phyloP scores from a whole-genome alignment of 768 basidiomycete genomes.

The Termitomyces sp. region DNA sequence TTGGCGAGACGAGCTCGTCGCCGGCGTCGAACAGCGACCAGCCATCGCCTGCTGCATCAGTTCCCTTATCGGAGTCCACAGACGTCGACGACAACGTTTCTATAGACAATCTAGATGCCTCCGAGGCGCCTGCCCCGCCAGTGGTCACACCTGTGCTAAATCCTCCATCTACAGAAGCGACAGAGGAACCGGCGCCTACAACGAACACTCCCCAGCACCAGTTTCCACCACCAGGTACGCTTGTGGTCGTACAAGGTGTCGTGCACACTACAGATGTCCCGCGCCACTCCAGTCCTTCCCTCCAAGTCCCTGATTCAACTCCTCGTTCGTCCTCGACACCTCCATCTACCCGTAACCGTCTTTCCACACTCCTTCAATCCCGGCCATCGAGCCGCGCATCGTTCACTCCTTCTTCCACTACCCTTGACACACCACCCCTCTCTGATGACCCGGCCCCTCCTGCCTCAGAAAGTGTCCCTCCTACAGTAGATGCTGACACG shows the following conservation, averaged over 20 bases:
- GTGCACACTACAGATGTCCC: constrained; percentile 72
- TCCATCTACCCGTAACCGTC: constrained; percentile 23
- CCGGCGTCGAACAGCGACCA: background rate
- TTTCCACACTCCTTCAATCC: constrained; percentile 30
- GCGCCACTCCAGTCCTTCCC: constrained; percentile 20
- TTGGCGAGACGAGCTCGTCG: background rate
- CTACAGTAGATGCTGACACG: constrained; percentile 9
- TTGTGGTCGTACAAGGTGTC: constrained; percentile 80
- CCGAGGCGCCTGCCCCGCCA: background rate
- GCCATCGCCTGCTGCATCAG: background rate
- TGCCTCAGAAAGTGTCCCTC: background rate
- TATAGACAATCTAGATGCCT: background rate
- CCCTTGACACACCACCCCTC: constrained; percentile 8
- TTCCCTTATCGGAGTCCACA: background rate
- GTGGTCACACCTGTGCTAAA: background rate
- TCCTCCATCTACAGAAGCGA: background rate
- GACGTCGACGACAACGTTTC: background rate
- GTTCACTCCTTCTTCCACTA: constrained; percentile 10
- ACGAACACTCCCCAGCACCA: constrained; percentile 15
- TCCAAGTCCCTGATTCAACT: constrained; percentile 10
- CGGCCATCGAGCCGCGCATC: constrained; percentile 21
- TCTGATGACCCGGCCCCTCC: background rate
- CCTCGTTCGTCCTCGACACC: constrained; percentile 26
- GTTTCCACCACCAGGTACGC: constrained; percentile 70
- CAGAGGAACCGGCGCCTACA: background rate